Evolutionary conservation across 2,329 filamentous ascomycete genomes (phyloP), one percentile per base, ranked within the genome.

Genomic region (Chaetothyriales sp.): DNA sequence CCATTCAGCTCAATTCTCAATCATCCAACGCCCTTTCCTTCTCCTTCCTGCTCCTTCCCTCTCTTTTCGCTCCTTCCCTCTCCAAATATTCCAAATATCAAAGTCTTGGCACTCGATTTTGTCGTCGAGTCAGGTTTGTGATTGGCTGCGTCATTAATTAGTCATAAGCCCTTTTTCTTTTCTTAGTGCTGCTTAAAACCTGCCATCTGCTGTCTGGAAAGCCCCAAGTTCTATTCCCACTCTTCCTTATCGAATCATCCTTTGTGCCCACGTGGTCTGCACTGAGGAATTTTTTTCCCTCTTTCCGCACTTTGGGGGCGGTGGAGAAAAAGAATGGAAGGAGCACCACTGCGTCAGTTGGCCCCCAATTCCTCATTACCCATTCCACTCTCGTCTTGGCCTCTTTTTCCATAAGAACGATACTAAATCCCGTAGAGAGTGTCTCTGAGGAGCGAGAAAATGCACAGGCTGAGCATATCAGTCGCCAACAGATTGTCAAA

Each of bases 401-500:
- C 20, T 22, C n/a, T n/a, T n/a, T 18, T 47, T 26, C 45, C 45
- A 22, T 8, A 2, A 18, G 45, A 22, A 47, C 20, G 8, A 47
- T 73, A 69, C 71, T 73, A 73, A 73, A 73, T 73, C 71, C 71
- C 70, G 71, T 73, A 73, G 71, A 73, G 71, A 73, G 66, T 66
- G 64, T 69, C 66, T 65, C 64, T 54, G 62, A 77, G 50, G 87
- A 95, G 68, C 81, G 85, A 62, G 90, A 95, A 71, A 98, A 96
- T 70, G 90, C 89, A 28, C 96, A 89, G 66, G 80, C 86, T 54
- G 70, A 76, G 57, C 75, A 96, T 63, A 94, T 98, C 49, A 82
- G 87, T 48, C 83, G 95, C 62, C 92, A 96, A 70, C 76, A 83
- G 49, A 84, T 94, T 62, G 87, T 84, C 52, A 79, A 92, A 53